Conservation (phyloP, 108 stramenopile species). For the Nitzschia inconspicua region DNA sequence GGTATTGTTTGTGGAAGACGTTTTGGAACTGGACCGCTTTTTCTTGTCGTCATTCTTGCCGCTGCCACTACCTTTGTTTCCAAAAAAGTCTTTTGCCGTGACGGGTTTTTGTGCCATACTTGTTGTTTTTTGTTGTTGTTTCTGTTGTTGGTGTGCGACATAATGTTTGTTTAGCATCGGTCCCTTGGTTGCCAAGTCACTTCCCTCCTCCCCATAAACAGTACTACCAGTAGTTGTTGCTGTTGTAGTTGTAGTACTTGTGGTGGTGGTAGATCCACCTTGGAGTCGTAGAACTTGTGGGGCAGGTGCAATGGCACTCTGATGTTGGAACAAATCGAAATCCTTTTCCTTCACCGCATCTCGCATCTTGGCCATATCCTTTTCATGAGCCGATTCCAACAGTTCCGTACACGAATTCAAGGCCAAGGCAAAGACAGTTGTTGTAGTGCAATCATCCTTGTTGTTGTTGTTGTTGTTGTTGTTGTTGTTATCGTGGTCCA, state of each 20-base stretch:
- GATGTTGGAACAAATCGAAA: neutral
- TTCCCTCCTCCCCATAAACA: too few relatives aligned
- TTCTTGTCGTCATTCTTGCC: neutral
- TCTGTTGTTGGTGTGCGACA: neutral
- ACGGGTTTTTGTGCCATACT: neutral
- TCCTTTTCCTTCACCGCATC: neutral
- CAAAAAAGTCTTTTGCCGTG: conserved; percentile 13
- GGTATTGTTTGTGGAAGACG: neutral
- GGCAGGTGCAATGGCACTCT: neutral
- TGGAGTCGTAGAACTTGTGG: neutral
- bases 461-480: too few relatives aligned
- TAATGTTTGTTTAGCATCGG: too few relatives aligned
- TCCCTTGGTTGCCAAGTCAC: too few relatives aligned
- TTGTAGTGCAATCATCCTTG: too few relatives aligned
- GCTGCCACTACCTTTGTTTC: neutral
- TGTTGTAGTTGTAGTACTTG: neutral
- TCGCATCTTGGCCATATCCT: neutral
- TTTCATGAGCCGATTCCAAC: neutral
- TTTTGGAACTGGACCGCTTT: neutral
- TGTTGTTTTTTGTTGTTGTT: neutral
- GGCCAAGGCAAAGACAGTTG: neutral
- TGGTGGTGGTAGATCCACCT: too few relatives aligned
- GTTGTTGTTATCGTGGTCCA: too few relatives aligned
- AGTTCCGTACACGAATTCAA: neutral
- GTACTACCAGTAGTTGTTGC: too few relatives aligned